Conservation (phyloP, 495 filamentous ascomycete genomes). For the Xylaria palmicola region DNA sequence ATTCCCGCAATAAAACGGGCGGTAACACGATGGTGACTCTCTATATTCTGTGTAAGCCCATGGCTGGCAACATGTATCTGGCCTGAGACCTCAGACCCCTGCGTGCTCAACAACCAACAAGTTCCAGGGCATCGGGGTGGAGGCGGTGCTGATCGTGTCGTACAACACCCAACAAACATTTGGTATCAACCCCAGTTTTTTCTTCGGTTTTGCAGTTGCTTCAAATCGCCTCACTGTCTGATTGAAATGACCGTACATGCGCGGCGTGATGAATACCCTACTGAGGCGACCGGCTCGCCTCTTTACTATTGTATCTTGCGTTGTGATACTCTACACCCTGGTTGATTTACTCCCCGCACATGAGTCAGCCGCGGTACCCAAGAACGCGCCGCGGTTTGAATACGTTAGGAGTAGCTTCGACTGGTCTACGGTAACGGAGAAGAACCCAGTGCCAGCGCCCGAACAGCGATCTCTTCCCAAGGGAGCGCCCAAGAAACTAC, state of each 20-base stretch:
- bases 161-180: no score
- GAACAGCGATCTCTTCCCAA: slow-evolving; percentile 63
- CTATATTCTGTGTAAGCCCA: no score
- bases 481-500: slow-evolving; percentile 55
- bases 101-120: background rate
- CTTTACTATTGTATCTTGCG: slow-evolving; percentile 5
- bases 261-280: slow-evolving; percentile 5
- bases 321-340: slow-evolving; percentile 15
- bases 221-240: background rate
- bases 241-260: background rate
- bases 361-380: background rate
- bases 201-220: background rate
- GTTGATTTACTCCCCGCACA: slow-evolving; percentile 12
- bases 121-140: background rate
- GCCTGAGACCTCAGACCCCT: background rate
- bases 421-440: slow-evolving; percentile 60
- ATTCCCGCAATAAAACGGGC: background rate
- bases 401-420: slow-evolving; percentile 37
- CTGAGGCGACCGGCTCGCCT: slow-evolving; percentile 19
- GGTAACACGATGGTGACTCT: no score
- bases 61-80: no score
- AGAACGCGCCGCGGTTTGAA: slow-evolving; percentile 2
- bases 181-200: no score
- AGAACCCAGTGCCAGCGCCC: slow-evolving; percentile 56
- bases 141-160: no score